These are phyloP conservation scores for Populus ilicifolia DNA, from an alignment of 345 rosid species.

Conservation along the genomic window DNA sequence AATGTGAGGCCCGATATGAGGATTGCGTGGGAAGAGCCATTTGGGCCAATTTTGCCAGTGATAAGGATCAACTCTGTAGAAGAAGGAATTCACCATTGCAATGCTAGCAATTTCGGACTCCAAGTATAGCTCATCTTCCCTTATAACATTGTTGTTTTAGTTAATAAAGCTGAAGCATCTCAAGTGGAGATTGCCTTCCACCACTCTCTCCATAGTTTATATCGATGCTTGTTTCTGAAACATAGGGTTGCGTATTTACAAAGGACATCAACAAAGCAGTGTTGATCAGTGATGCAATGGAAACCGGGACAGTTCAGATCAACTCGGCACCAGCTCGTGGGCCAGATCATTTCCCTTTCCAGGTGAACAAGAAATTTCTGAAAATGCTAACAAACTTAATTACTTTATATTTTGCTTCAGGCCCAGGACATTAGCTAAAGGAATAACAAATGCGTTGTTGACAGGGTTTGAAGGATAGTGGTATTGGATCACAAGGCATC, in stretches of 20 bases:
- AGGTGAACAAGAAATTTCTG: constrained; percentile 40
- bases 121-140: constrained; percentile 42
- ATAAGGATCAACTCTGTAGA: constrained; percentile 72
- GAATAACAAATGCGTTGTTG: background rate
- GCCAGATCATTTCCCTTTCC: constrained; percentile 98
- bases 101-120: constrained; percentile 97
- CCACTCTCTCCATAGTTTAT: background rate
- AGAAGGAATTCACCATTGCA: constrained; percentile 98
- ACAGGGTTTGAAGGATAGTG: constrained; percentile 97
- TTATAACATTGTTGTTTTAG: background rate
- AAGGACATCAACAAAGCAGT: constrained; percentile 89
- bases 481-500: constrained; percentile 95
- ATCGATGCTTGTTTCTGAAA: background rate
- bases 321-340: constrained; percentile 99
- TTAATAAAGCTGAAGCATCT: background rate
- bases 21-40: constrained; percentile 99
- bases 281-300: constrained; percentile 93
- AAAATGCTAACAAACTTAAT: background rate
- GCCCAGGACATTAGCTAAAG: background rate
- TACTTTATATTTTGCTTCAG: background rate
- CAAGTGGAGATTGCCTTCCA: background rate
- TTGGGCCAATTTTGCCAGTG: constrained; percentile 87
- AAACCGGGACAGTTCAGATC: constrained; percentile 96
- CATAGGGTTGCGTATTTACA: constrained; percentile 90
- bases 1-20: constrained; percentile 96